Base-by-base conservation (phyloP, 225 moss, liverwort and hornwort species). In the Lunularia cruciata region DNA sequence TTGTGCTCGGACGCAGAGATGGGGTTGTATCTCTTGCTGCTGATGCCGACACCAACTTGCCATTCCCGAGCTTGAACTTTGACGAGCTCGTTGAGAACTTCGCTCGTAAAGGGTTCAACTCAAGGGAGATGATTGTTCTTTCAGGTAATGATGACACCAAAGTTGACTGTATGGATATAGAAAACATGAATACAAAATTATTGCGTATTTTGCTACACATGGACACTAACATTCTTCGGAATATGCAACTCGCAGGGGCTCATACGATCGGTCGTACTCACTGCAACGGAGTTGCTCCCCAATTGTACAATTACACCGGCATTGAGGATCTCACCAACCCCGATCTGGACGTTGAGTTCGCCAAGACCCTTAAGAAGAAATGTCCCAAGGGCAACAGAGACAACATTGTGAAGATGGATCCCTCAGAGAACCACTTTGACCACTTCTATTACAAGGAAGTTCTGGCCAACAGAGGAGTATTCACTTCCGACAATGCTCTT, bases 201-300 rank as follows among this genome's bases (percentile, higher is more conserved):
- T n/a, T n/a, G n/a, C n/a, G n/a, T n/a, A n/a, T n/a, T n/a, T n/a
- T n/a, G n/a, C n/a, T n/a, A n/a, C n/a, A n/a, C n/a, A n/a, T n/a
- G n/a, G n/a, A n/a, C n/a, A n/a, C n/a, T n/a, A n/a, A n/a, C n/a
- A n/a, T n/a, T n/a, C n/a, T n/a, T n/a, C n/a, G n/a, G n/a, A n/a
- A n/a, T n/a, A n/a, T n/a, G n/a, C n/a, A n/a, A n/a, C n/a, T n/a
- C n/a, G n/a, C 56, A 78, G 85, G 85, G 61, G 78, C 46, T 11
- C 85, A 85, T 57, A 81, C 85, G 0, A 73, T 81, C 25, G 85
- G 81, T 18, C 69, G 68, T 6, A 61, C 69, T 6, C 70, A 79
- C 33, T 85, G 85, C 56, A 20, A 16, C 11, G 12, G 33, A 0
- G 8, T 82, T 27, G 7, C 10, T 0, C 16, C 18, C 38, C 85